These are phyloP conservation scores for Cladosporium velox DNA, from an alignment of 2,329 filamentous ascomycete species.

Conservation along the genomic window DNA sequence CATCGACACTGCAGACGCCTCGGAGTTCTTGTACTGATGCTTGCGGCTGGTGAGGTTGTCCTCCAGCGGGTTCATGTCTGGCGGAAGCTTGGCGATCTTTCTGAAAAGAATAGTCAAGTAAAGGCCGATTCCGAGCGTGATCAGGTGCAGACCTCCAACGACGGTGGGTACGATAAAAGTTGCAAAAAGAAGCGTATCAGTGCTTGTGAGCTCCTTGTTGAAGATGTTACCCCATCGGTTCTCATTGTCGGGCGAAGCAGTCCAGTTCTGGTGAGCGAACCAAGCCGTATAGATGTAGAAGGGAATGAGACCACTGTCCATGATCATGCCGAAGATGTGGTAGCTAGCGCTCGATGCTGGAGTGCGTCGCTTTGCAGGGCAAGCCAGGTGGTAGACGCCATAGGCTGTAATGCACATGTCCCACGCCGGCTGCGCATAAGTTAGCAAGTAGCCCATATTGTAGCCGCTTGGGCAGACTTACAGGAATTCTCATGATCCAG, in stretches of 20 bases:
- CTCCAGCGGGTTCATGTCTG: constrained; percentile 94
- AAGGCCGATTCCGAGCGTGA: constrained; percentile 69
- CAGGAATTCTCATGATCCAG: constrained; percentile 35
- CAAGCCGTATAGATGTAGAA: constrained; percentile 64
- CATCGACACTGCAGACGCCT: constrained; percentile 44
- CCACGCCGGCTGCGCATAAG: constrained; percentile 66
- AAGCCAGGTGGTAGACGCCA: constrained; percentile 75
- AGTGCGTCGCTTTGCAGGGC: constrained; percentile 69
- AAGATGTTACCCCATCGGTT: constrained; percentile 72
- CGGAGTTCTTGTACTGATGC: constrained; percentile 74
- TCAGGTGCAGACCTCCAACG: constrained; percentile 66
- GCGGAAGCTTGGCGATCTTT: constrained; percentile 77
- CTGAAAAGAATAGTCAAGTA: constrained; percentile 80
- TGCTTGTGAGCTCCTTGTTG: constrained; percentile 54
- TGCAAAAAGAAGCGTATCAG: constrained; percentile 61
- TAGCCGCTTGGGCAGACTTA: constrained; percentile 21
- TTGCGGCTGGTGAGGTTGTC: constrained; percentile 74
- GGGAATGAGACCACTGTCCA: constrained; percentile 67
- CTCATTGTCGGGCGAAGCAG: constrained; percentile 45
- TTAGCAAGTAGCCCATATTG: neutral
- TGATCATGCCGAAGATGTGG: constrained; percentile 76
- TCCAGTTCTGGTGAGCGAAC: constrained; percentile 55
- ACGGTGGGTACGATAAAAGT: constrained; percentile 69
- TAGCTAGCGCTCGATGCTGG: constrained; percentile 84
- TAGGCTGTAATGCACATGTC: constrained; percentile 73